Base-by-base conservation (phyloP, 2,329 filamentous ascomycete genomes). In the Phaeosphaeria sp. region DNA sequence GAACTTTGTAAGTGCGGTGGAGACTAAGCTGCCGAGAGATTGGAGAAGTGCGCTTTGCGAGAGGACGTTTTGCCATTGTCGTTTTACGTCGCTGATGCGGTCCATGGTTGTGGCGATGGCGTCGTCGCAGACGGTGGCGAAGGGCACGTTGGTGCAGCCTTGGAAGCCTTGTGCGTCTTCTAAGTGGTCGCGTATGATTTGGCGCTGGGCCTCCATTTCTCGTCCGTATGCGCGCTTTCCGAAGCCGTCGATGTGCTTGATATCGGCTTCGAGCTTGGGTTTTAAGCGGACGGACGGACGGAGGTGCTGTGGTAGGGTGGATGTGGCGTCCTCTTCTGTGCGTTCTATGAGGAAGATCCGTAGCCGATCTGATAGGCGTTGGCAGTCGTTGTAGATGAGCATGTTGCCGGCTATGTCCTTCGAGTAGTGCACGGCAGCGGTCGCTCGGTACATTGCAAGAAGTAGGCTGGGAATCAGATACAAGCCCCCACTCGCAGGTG, bases 361-460 rank as follows among this genome's bases (percentile, higher is more conserved):
- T 15, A 89, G 76, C 55, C 81, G 80, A 59, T 85, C 82, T 3
- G 84, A 82, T 3, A 89, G 79, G 55, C 86, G 85, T 45, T 83
- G 78, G 59, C 84, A 83, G 72, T 89, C 87, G 66, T 89, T 89
- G 77, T 89, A 89, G 46, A 88, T 81, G 52, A 87, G 83, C 82
- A 89, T 88, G 64, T 87, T 84, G 6, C 85, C 85, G 2, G 82
- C 80, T 18, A 78, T 78, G 40, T 87, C 82, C 15, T 86, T 80
- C 0, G 86, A 82, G 72, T 95, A 95, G 68, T 91, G 91, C 56
- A 90, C 86, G 0, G 89, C 87, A 5, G 91, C 90, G 2, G 92
- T 87, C 3, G 91, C 91, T 49, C 91, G 84, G 74, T 93, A 95
- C 78, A 93, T 86, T n/a, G 91, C 90, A 44, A 95, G 79, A 1